Base-by-base conservation (phyloP, 1,139 yeast species). In the Sugiyamaella grinbergsii region DNA sequence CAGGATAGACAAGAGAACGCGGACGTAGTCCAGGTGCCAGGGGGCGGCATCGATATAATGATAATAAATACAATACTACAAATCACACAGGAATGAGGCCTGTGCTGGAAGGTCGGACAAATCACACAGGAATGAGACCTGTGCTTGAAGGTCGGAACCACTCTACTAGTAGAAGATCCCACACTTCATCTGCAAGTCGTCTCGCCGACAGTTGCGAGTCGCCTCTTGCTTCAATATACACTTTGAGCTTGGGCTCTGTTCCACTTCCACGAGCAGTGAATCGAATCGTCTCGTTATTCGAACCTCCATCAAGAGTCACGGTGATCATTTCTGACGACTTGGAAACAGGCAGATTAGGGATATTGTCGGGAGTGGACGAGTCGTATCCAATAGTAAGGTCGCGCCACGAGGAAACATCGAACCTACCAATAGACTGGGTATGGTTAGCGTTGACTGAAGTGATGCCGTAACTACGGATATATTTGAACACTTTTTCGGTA, bases 251-350 rank as follows among this genome's bases (percentile, higher is more conserved):
- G 2, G 98, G 98, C 65, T 93, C 98, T 0, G 98, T 93, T 7
- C 98, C 98, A 3, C 96, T 88, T 0, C 98, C 97, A 47, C 98
- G 76, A 46, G 88, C 82, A 0, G 98, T 91, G 65, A 91, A 84
- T 38, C 96, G 72, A 1, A 89, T 81, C 18, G 58, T 57, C 60
- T 47, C 46, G 1, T 56, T 54, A 1, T 51, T 29, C 6, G 26
- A n/a, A 13, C 16, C 29, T 16, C 31, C 44, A 3, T 47, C 54
- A 11, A 69, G 62, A 34, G 70, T 68, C 0, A 78, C 85, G 0
- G 97, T 89, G 55, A 93, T 84, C 98, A 93, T 93, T 61, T 93
- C 95, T 0, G 95, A 81, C 1, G 72, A 62, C 0, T 83, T 66
- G 53, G 91, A 95, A 1, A 77, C 77, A 0, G 96, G 96, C 15